phyloP scores from a whole-genome alignment of 2,329 filamentous ascomycete species.

The Cordyceps sp. region DNA sequence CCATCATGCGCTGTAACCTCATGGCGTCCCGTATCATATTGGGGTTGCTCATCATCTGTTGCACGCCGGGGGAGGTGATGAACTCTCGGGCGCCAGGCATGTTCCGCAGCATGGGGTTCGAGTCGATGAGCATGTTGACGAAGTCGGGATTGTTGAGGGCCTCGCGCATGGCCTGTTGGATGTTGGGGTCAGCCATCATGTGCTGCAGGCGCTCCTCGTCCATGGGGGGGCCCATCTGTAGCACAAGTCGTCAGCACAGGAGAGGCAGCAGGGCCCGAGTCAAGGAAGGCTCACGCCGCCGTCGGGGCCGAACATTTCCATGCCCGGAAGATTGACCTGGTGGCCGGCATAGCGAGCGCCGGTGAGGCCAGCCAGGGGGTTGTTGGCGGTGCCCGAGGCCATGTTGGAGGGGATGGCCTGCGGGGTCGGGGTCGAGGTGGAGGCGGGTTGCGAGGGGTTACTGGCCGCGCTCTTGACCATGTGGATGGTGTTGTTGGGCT shows the following conservation, averaged over 20 bases:
- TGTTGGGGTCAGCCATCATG: slow-evolving; percentile 78
- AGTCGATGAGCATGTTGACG: slow-evolving; percentile 85
- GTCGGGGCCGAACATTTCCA: slow-evolving; percentile 82
- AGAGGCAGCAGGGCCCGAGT: neutral
- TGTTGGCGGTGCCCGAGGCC: slow-evolving; percentile 69
- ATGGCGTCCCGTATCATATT: slow-evolving; percentile 67
- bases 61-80: slow-evolving; percentile 74
- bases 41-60: slow-evolving; percentile 86
- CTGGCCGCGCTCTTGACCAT: slow-evolving; percentile 92
- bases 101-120: slow-evolving; percentile 66
- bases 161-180: slow-evolving; percentile 80
- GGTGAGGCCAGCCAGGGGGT: slow-evolving; percentile 78
- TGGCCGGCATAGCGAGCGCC: slow-evolving; percentile 89
- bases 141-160: slow-evolving; percentile 90
- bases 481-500: slow-evolving; percentile 88
- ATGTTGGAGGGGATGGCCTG: slow-evolving; percentile 52
- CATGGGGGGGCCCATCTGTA: slow-evolving; percentile 78
- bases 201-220: slow-evolving; percentile 63
- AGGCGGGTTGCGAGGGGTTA: slow-evolving; percentile 39
- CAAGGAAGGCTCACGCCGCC: slow-evolving; percentile 57
- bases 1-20: slow-evolving; percentile 62
- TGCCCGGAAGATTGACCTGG: slow-evolving; percentile 62
- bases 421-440: slow-evolving; percentile 23
- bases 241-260: slow-evolving; percentile 9
- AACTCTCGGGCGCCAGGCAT: slow-evolving; percentile 68